These are phyloP conservation scores for Pseudogymnoascus sp. DNA, from an alignment of 2,329 filamentous ascomycete species.

Conservation along the genomic window DNA sequence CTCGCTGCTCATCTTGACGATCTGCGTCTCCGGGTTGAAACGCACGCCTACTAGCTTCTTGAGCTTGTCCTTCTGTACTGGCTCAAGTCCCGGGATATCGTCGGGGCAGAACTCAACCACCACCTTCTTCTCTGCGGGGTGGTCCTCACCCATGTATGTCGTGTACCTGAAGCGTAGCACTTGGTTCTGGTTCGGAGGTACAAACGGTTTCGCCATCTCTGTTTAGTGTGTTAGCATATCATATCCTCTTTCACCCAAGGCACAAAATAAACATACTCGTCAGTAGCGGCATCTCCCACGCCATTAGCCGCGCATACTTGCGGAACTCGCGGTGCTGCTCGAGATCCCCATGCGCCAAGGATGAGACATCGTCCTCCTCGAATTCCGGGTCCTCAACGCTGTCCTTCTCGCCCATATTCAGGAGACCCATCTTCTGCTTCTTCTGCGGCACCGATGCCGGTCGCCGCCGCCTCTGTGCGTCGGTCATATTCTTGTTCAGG, in stretches of 20 bases:
- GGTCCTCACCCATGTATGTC: slow-evolving; percentile 87
- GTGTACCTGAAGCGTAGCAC: slow-evolving; percentile 94
- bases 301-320: slow-evolving; percentile 78
- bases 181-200: slow-evolving; percentile 58
- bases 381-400: slow-evolving; percentile 43
- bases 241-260: not conserved
- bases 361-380: slow-evolving; percentile 77
- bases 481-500: not conserved
- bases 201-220: slow-evolving; percentile 82
- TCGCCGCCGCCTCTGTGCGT: not conserved
- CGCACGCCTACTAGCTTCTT: slow-evolving; percentile 79
- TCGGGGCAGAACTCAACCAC: slow-evolving; percentile 79
- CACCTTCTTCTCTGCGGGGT: slow-evolving; percentile 89
- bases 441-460: not conserved
- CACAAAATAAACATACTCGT: slow-evolving; percentile 59
- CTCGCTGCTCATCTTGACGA: slow-evolving; percentile 87
- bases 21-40: slow-evolving; percentile 77
- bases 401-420: slow-evolving; percentile 30
- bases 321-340: slow-evolving; percentile 83
- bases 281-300: slow-evolving; percentile 93
- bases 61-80: slow-evolving; percentile 68
- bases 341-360: slow-evolving; percentile 76
- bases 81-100: slow-evolving; percentile 63
- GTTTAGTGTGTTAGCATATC: slow-evolving; percentile 20
- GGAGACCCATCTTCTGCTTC: slow-evolving; percentile 27